Percentiles rank a stretch among this genome's conserved stretches.
These are phyloP conservation scores for Pythium phragmiticola DNA, from an alignment of 352 stramenopile species.

Conservation along the genomic window DNA sequence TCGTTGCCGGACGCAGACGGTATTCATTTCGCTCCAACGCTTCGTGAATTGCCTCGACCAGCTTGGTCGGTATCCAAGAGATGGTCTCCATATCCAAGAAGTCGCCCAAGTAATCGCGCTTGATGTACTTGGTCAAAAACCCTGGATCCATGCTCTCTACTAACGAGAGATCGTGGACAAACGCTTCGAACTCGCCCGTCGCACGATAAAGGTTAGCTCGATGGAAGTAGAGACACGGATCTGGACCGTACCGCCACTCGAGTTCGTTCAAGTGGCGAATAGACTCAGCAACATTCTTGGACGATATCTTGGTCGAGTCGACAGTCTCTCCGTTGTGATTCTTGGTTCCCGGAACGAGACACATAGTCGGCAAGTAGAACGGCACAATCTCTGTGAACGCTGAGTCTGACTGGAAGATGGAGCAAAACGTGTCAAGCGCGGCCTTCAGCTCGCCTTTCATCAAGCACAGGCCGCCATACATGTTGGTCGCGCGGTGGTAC, in stretches of 20 bases:
- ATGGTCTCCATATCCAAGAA: constrained; percentile 63
- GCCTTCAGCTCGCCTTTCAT: constrained; percentile 50
- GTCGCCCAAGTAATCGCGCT: constrained; percentile 38
- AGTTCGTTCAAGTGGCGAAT: constrained; percentile 54
- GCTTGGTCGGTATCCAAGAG: constrained; percentile 46
- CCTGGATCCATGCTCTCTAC: constrained; percentile 46
- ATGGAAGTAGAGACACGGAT: constrained; percentile 62
- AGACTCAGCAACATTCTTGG: constrained; percentile 40
- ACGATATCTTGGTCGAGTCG: constrained; percentile 48
- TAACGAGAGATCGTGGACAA: constrained; percentile 47
- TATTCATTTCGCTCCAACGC: constrained; percentile 44
- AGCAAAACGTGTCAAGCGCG: constrained; percentile 49
- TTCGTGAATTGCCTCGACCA: constrained; percentile 40
- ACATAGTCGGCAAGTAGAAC: constrained; percentile 44
- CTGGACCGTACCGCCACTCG: constrained; percentile 53
- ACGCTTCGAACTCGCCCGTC: constrained; percentile 40
- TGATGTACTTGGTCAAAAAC: constrained; percentile 44
- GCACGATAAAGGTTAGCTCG: constrained; percentile 48
- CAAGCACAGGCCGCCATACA: constrained; percentile 49
- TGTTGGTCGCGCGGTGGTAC: constrained; percentile 42
- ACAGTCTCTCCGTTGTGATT: constrained; percentile 37
- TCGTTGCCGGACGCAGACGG: constrained; percentile 23
- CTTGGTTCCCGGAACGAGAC: constrained; percentile 43
- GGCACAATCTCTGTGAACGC: constrained; percentile 12
- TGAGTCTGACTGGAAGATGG: constrained; percentile 25